Evolutionary conservation across 73 alveolate genomes (phyloP), one percentile per base, ranked within the genome.

Genomic region (Stentor coeruleus): DNA sequence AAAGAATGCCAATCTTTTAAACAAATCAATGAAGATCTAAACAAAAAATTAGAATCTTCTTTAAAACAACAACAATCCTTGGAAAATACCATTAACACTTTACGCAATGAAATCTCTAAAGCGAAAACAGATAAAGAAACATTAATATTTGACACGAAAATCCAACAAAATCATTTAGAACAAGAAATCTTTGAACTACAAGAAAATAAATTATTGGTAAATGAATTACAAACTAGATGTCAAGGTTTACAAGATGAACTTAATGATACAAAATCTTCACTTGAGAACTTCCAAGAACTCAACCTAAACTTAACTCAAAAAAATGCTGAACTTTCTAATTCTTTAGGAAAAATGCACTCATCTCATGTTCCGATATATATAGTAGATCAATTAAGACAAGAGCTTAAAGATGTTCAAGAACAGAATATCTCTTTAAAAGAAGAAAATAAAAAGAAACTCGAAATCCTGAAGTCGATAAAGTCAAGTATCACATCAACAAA

Each of bases 361-460:
- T 39, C 74, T 26, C 58, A 66, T 11, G 33, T 66, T 2, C 79
- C 55, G 57, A 81, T 38, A 31, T 31, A 81, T 38, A 40, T 81
- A 36, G 82, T 35, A 58, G 77, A 58, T 28, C 36, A 26, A 31
- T 82, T 74, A 31, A 20, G 57, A 6, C 35, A n/a, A 14, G 59
- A 60, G 26, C 81, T 81, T 59, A 15, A 3, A 3, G 80, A 3
- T 20, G 31, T 36, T 4, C 74, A 49, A 57, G 82, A 59, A 28
- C 49, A 81, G 31, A 35, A 15, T 59, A 33, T 35, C 28, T 28
- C 35, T 2, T 41, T 81, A 81, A 74, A 81, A 58, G 86, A 81
- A 81, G 86, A 81, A 58, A 60, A 42, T 35, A 59, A 33, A 1
- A 81, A 60, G 33, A 58, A 28, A 4, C 49, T 31, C 59, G 77